Conservation (phyloP, 805 yeast species). For the Candida ipomoeae region DNA sequence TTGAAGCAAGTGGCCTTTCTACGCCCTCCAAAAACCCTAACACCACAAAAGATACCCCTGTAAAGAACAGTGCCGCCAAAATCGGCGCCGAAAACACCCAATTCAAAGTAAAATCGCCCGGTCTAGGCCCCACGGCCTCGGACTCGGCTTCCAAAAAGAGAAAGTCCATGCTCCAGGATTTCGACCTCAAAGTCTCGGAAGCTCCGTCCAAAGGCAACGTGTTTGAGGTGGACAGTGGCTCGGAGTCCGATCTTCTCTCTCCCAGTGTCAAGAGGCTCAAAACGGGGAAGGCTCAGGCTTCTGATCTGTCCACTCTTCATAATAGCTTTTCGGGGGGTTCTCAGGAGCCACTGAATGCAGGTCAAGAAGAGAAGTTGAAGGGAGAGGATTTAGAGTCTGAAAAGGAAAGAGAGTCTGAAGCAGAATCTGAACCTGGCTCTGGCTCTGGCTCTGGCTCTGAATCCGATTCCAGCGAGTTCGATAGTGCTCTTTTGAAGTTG, state of each 20-base stretch:
- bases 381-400: too few species aligned
- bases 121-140: too few species aligned
- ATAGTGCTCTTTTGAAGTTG: slow-evolving; percentile 15
- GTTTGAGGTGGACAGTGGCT: slow-evolving; percentile 16
- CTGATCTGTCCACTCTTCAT: background rate
- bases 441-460: background rate
- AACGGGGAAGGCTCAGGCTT: background rate
- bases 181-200: slow-evolving; percentile 6
- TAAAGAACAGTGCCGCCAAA: too few species aligned
- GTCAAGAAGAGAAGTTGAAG: background rate
- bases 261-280: slow-evolving; percentile 11
- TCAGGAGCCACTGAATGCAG: background rate
- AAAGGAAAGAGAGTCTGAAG: too few species aligned
- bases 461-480: slow-evolving; percentile 11
- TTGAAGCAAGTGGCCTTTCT: background rate
- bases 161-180: slow-evolving; percentile 13
- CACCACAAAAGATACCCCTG: too few species aligned
- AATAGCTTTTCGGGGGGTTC: background rate
- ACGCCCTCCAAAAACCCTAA: too few species aligned
- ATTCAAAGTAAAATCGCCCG: too few species aligned
- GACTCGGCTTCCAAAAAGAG: slow-evolving; percentile 7
- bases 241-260: slow-evolving; percentile 15
- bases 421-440: too few species aligned
- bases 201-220: slow-evolving; percentile 16
- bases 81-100: too few species aligned